Evolutionary conservation across 169 alveolate species (phyloP), one percentile per base, ranked within the genome.

Genomic region (Cryptosporidium xiaoi): DNA sequence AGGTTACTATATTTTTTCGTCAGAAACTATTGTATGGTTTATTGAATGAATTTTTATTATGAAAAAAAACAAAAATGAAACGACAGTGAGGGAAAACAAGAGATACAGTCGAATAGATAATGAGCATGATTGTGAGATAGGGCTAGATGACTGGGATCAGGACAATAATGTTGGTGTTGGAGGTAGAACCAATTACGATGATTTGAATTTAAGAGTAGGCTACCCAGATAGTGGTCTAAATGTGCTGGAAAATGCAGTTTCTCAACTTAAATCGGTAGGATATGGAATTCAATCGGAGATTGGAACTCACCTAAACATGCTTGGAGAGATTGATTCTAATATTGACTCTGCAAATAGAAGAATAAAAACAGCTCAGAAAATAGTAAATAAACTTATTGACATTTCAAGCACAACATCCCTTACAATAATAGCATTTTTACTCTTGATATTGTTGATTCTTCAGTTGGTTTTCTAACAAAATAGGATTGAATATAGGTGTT

Each of bases 261-360:
- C 77, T 1, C 87, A 60, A 60, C 40, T 77, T 33, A 77, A 77
- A 64, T 60, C 69, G 13, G 64, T 77, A 20, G 87, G 87, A 1
- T 77, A 77, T 16, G 87, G 71, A n/a, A 77, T 77, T 51, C 87
- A 77, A 46, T 77, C 87, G 5, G 87, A 77, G 40, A 62, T 56
- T n/a, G 64, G 66, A 12, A 34, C 64, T 8, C 87, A 77, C 48
- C 34, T 77, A 20, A 62, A 60, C 27, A 77, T 77, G 71, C 50
- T 77, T 27, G 66, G 29, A 27, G 87, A 77, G 20, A 77, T 77
- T 51, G 56, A 62, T 40, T 60, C 46, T 8, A 77, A 31, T 44
- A 77, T 77, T 48, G 87, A 62, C 40, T 77, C 87, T 29, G 64
- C 87, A 24, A 46, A 20, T 77, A 77, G 87, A 27, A 33, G 87